phyloP scores from a whole-genome alignment of 1,139 yeast species.

The Pichia sp. region DNA sequence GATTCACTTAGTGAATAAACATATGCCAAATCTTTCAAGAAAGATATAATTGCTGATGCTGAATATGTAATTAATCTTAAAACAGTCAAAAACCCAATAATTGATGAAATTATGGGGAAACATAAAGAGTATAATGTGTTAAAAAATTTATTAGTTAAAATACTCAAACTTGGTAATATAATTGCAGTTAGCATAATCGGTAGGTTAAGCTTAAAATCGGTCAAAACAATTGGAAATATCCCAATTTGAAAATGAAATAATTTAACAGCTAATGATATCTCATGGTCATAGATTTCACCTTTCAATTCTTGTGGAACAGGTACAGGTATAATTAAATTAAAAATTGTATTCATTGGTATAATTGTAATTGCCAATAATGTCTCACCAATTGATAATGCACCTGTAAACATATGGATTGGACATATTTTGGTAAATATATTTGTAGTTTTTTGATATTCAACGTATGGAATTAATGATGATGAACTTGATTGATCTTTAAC shows the following conservation, averaged over 20 bases:
- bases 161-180: conserved; percentile 1
- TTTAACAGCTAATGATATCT: conserved; percentile 13
- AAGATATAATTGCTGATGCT: conserved; percentile 26
- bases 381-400: conserved; percentile 13
- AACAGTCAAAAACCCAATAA: conserved; percentile 25
- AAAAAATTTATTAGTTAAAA: conserved; percentile 7
- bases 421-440: conserved; percentile 17
- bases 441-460: conserved; percentile 10
- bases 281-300: conserved; percentile 13
- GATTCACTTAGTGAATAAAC: conserved; percentile 28
- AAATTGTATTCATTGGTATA: conserved; percentile 21
- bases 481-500: background rate
- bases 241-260: conserved; percentile 24
- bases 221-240: conserved; percentile 16
- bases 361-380: conserved; percentile 18
- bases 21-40: conserved; percentile 26
- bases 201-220: conserved; percentile 12
- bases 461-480: conserved; percentile 8
- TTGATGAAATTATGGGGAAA: conserved; percentile 12
- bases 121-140: conserved; percentile 6
- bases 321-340: conserved; percentile 25
- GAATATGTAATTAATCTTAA: conserved; percentile 25
- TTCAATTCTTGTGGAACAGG: conserved; percentile 18
- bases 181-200: conserved; percentile 3
- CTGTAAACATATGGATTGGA: conserved; percentile 19